Base-by-base conservation (phyloP, 1,139 yeast species). In the Yamadazyma trypodendri region DNA sequence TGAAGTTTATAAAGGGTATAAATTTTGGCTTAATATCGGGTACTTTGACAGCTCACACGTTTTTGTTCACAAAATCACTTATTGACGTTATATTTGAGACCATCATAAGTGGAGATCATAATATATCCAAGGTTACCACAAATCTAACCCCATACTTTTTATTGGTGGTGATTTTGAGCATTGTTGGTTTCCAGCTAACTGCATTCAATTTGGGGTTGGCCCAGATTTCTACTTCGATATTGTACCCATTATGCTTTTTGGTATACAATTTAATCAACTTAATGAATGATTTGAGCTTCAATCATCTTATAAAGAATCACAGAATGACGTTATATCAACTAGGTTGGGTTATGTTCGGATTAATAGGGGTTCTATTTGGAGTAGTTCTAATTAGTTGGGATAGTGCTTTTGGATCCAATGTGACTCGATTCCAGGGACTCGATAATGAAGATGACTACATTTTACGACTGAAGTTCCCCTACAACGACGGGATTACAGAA, bases 161-260 rank as follows among this genome's bases (percentile, higher is more conserved):
- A 15, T 68, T 85, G n/a, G 38, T 65, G 0, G 56, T 73, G 4
- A 86, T 88, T 65, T 61, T 84, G n/a, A 50, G 66, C 5, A 73
- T 87, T 35, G 88, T 95, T n/a, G 73, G 84, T 4, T 67, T 79
- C 12, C 96, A 89, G 56, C 68, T 89, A 35, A 80, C 77, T 39
- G 80, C 86, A 27, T 74, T 88, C 45, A 87, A 88, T 58, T 68
- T 79, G 49, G 96, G 95, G 0, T 68, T 89, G 40, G 74, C 81
- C 32, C 74, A 77, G 46, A 75, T 84, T 32, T 80, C 90, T 37
- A 87, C 96, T 0, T 80, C 92, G 7, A 75, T 87, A 11, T 67
- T 89, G 28, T 89, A 88, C 54, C 96, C 96, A 0, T 66, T 89
- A 45, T 86, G 90, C 37, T 89, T 89, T 57, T 83, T 94, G 60